These are phyloP conservation scores for Aurinia saxatilis DNA, from an alignment of 345 rosid species.

Conservation along the genomic window DNA sequence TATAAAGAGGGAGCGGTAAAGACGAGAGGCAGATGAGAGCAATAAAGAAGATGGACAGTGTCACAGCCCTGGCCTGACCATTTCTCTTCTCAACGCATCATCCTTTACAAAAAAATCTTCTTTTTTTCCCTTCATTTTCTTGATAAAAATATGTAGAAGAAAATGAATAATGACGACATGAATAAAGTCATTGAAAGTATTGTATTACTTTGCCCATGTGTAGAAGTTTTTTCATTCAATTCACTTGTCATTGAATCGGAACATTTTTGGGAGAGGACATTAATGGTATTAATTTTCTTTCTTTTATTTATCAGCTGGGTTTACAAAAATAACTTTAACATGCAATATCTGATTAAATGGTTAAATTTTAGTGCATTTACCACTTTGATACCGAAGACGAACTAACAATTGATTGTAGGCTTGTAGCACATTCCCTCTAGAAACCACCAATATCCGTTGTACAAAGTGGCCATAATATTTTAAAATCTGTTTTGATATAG, in stretches of 20 bases:
- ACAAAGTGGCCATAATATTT: background rate
- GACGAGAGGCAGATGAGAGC: conserved; percentile 21
- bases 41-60: conserved; percentile 26
- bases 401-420: background rate
- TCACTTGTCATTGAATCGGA: background rate
- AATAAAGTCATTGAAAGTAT: background rate
- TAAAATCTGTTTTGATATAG: background rate
- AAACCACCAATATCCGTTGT: background rate
- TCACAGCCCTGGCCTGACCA: conserved; percentile 29
- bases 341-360: too few relatives aligned
- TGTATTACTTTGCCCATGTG: background rate
- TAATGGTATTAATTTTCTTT: background rate
- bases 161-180: too few relatives aligned
- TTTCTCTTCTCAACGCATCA: conserved; percentile 15
- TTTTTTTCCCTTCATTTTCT: background rate
- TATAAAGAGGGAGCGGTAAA: conserved; percentile 8
- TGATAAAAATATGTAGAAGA: background rate
- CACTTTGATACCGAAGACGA: background rate
- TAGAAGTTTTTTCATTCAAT: background rate
- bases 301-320: background rate
- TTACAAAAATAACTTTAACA: too few relatives aligned
- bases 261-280: too few relatives aligned
- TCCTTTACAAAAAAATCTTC: background rate
- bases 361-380: too few relatives aligned
- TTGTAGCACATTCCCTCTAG: background rate